Conservation (phyloP, 78 protist genomes). For the Dictyostelium brefeldianum region DNA sequence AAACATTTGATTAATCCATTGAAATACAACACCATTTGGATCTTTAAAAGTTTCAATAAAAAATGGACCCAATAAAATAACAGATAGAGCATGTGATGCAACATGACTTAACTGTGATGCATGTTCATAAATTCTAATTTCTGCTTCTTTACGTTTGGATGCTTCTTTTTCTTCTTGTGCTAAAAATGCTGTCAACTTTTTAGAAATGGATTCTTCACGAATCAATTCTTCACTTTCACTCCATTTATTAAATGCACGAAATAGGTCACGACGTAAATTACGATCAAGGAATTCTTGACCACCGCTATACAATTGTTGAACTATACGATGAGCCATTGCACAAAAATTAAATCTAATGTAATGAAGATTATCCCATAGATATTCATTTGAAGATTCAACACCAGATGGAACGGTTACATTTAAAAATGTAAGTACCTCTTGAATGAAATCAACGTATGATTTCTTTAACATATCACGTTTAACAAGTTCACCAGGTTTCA, state of each 20-base stretch:
- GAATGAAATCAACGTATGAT: conserved; percentile 55
- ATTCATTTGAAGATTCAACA: conserved; percentile 30
- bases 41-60: conserved; percentile 63
- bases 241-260: conserved; percentile 62
- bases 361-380: conserved; percentile 67
- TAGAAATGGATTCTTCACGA: conserved; percentile 24
- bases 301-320: conserved; percentile 67
- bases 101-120: conserved; percentile 65
- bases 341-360: conserved; percentile 74
- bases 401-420: neutral
- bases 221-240: conserved; percentile 65
- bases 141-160: conserved; percentile 47
- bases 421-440: conserved; percentile 49
- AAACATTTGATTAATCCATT: conserved; percentile 80
- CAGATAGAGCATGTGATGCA: conserved; percentile 71
- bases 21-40: conserved; percentile 68
- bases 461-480: conserved; percentile 40
- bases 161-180: conserved; percentile 79
- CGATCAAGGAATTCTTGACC: conserved; percentile 66
- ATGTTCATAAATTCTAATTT: conserved; percentile 55
- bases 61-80: conserved; percentile 68
- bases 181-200: conserved; percentile 16
- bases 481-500: conserved; percentile 71
- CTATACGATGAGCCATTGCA: conserved; percentile 64
- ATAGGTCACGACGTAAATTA: conserved; percentile 42